Evolutionary conservation across 2,329 filamentous ascomycete species (phyloP), one percentile per base, ranked within the genome.

Genomic region (Aspergillus pseudonomiae): DNA sequence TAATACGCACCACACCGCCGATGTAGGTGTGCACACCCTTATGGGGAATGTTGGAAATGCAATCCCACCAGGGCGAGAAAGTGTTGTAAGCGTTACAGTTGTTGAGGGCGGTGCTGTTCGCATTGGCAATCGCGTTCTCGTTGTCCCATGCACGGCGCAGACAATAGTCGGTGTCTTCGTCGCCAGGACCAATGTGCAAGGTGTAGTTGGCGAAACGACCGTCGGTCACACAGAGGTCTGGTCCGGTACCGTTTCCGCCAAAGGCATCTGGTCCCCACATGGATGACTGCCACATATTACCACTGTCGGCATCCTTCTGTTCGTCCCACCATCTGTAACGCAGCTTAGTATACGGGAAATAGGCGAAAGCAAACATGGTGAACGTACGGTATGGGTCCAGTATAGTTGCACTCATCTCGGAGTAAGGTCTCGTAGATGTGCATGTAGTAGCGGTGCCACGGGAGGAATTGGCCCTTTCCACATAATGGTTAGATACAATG

Each of bases 11-110:
- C 62, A 63, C 62, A 28, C 62, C 62, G 14, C 62, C 62, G 4
- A 63, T 61, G 30, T 61, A 57, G 4, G 62, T 63, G 34, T 63
- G 62, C 26, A 63, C 59, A 3, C 62, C 62, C 59, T 63, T 63
- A 32, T 63, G 62, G 16, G 62, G 58, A 26, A 63, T 58, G 39
- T 63, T 61, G 12, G 62, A 61, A 21, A 63, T 45, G 12, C 62
- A 63, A 21, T 61, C 28, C 62, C 62, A 61, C 52, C 62, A 63
- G 5, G 62, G 62, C 4, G 62, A 24, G 24, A 58, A 63, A 5
- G 62, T 63, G 34, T 54, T 57, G 21, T 63, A 63, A 1, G 36
- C 32, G 32, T 61, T 61, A 21, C 59, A 63, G n/a, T 30, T 46
- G 6, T 59, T 36, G 21, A 46, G 43, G 4, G 43, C 43, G 43